A percentile compares a stretch with the other conserved stretches of the same genome.
These are phyloP conservation scores for Boletus sp. DNA, from an alignment of 1,284 basidiomycete species.

Conservation along the genomic window DNA sequence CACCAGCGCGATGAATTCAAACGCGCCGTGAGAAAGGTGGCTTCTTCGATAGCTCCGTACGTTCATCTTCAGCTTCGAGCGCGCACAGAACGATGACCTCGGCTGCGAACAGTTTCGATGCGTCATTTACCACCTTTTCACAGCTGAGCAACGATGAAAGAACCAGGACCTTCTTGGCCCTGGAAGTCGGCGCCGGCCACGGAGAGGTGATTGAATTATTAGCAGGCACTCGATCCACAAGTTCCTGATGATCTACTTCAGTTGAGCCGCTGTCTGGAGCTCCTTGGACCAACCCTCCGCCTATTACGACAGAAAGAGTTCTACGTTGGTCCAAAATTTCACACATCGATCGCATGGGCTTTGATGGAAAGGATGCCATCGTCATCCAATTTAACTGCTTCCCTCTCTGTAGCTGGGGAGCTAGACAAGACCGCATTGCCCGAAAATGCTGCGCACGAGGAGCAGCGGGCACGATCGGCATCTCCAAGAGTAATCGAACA, in stretches of 20 bases:
- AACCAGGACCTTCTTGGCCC: slow-evolving; percentile 68
- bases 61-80: slow-evolving; percentile 25
- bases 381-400: slow-evolving; percentile 1
- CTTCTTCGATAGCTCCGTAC: slow-evolving; percentile 47
- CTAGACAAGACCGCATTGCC: slow-evolving; percentile 2
- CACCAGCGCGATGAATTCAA: slow-evolving; percentile 72
- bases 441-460: slow-evolving; percentile 2
- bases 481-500: slow-evolving; percentile 11
- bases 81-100: slow-evolving; percentile 11
- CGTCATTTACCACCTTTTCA: slow-evolving; percentile 68
- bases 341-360: slow-evolving; percentile 79
- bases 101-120: slow-evolving; percentile 50
- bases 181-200: slow-evolving; percentile 78
- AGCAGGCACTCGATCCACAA: not conserved
- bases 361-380: slow-evolving; percentile 39
- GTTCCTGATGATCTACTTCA: slow-evolving; percentile 33
- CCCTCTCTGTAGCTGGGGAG: not conserved
- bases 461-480: slow-evolving; percentile 3
- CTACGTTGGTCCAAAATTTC: slow-evolving; percentile 71
- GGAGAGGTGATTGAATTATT: slow-evolving; percentile 45
- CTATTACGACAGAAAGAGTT: slow-evolving; percentile 66
- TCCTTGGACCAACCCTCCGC: slow-evolving; percentile 50
- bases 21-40: slow-evolving; percentile 48
- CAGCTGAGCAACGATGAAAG: slow-evolving; percentile 74
- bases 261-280: slow-evolving; percentile 51